Evolutionary conservation across 768 basidiomycete genomes (phyloP), one percentile per base, ranked within the genome.

Genomic region (Mycena polygramma): DNA sequence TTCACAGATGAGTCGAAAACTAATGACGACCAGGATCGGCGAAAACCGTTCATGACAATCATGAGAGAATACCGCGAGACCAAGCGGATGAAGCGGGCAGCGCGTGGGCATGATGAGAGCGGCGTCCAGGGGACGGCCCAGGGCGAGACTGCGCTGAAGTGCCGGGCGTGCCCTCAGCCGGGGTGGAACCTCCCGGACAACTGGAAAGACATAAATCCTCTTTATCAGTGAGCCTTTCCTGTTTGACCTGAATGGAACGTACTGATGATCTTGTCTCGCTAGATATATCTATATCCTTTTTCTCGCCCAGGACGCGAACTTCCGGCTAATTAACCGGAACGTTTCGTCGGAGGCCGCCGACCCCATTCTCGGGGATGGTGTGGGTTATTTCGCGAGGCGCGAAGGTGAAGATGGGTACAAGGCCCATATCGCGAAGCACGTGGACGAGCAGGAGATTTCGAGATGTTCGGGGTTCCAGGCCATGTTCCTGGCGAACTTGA

Each of bases 91-190:
- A 59, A 67, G 26, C 57, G 48, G 3, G 49, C 43, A 17, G 66
- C 60, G 2, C 57, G 57, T 2, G 74, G 73, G 5, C 74, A 74
- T 54, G 2, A 8, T 4, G 5, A 26, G 15, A 30, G 52, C 7
- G 52, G 52, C 4, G 30, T 19, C 7, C 24, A 14, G 52, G 52
- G 4, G 52, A 54, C 52, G 17, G 9, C 7, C 7, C 52, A 54
- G 19, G 52, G 52, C n/a, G 52, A 54, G 30, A 19, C 35, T 20
- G 67, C 70, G 4, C 24, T 71, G 7, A 22, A 35, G n/a, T 75
- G 75, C 41, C 61, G 71, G 0, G 61, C 57, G 4, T 72, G 69
- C 37, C 71, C 71, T 6, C 68, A 68, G 24, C 54, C 65, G 19
- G 45, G 49, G 17, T 43, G 43, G 43, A 74, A 74, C 61, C 30